Evolutionary conservation across 148 eudicot species (phyloP), one percentile per base, ranked within the genome.

Genomic region (Rhododendron vialii): DNA sequence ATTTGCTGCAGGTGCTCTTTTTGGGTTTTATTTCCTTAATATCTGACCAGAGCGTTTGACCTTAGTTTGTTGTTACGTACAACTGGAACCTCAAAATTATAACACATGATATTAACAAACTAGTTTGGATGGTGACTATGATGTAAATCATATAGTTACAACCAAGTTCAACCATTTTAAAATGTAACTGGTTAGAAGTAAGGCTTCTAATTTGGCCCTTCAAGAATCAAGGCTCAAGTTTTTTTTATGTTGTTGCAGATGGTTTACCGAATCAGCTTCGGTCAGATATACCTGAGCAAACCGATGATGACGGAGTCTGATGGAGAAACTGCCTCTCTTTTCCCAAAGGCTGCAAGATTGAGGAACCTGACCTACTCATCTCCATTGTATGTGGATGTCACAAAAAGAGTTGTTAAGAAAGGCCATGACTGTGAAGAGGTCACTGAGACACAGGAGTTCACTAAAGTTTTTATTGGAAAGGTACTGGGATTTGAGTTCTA

Each of bases 361-460:
- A 96, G 99, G 79, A 96, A 96, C 85, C 85, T 96, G 67, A 96
- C 99, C 30, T 96, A 96, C 88, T 96, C 99, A 17, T 95, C 99
- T 51, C 98, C 99, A 48, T 88, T 96, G 85, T 96, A 96, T 89
- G 99, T 95, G 57, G 99, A 96, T 89, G 99, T 96, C 67, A 88
- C 89, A 35, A 96, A 96, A 86, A 91, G 91, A 87, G 97, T 95
- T 15, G 91, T 94, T 20, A 95, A 90, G 92, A 96, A 96, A 90
- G 98, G 99, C 47, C 96, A 96, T 85, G 99, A 96, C 87, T 94
- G 98, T 86, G 99, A 96, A 73, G 99, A 96, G 89, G 93, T 90
- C 76, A 90, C 99, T 41, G 99, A 96, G 91, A 88, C 93, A 17
- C 97, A 96, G 87, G 97, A 96, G 53, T 94, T 96, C 82, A 90